Conservation (phyloP, 2,329 filamentous ascomycete genomes). For the Diplodia sapinea region DNA sequence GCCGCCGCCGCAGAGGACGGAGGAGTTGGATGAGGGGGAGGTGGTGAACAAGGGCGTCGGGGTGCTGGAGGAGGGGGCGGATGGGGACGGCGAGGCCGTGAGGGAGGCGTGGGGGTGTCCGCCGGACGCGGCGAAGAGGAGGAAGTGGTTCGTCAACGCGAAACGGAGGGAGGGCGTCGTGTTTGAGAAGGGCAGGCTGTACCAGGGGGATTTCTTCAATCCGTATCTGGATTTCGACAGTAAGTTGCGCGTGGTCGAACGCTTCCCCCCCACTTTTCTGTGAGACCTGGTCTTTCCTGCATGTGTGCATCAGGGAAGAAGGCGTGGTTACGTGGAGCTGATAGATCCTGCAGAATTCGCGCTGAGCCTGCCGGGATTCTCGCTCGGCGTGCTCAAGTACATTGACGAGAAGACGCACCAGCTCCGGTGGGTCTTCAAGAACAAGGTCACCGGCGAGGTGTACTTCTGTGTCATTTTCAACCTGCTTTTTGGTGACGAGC, state of each 20-base stretch:
- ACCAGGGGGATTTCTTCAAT: slow-evolving; percentile 57
- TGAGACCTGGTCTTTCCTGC: background rate
- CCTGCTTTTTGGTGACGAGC: slow-evolving; percentile 52
- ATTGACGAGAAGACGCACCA: slow-evolving; percentile 56
- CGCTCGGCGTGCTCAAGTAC: slow-evolving; percentile 53
- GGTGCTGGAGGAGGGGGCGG: slow-evolving; percentile 50
- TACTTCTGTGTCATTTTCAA: slow-evolving; percentile 54
- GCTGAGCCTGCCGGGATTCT: slow-evolving; percentile 54
- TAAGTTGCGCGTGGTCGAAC: slow-evolving; percentile 18
- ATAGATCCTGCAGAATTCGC: slow-evolving; percentile 42
- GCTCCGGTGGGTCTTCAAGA: slow-evolving; percentile 54
- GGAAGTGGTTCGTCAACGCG: slow-evolving; percentile 50
- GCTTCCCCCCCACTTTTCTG: background rate
- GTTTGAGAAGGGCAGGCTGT: slow-evolving; percentile 53
- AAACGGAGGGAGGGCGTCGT: slow-evolving; percentile 40
- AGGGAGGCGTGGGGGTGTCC: slow-evolving; percentile 45
- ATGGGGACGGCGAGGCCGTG: slow-evolving; percentile 45
- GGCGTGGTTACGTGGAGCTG: background rate
- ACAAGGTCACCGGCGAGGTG: slow-evolving; percentile 49
- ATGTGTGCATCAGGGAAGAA: background rate
- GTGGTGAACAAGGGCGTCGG: background rate
- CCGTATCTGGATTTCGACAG: slow-evolving; percentile 56
- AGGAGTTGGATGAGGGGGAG: slow-evolving; percentile 24
- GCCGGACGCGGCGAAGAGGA: slow-evolving; percentile 49
- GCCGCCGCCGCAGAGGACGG: slow-evolving; percentile 37